A percentile compares a stretch with the other conserved stretches of the same genome.
These are phyloP conservation scores for Arbutus unedo DNA, from an alignment of 148 eudicot genomes.

Conservation along the genomic window DNA sequence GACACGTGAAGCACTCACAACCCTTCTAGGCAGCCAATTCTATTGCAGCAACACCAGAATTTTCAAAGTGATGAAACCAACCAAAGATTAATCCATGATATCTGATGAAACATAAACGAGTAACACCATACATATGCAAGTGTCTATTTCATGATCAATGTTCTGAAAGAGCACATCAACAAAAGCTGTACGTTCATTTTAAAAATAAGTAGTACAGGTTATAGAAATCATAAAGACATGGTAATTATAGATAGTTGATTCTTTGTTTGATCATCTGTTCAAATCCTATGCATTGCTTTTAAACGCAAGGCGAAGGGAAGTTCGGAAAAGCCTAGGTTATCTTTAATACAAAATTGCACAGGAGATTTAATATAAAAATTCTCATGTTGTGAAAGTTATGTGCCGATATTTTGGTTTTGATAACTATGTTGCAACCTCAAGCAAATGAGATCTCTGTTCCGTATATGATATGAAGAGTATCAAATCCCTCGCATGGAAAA, in stretches of 20 bases:
- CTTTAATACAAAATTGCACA: neutral
- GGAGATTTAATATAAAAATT: neutral
- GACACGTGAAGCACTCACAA: slow-evolving; percentile 47
- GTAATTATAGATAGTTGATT: neutral
- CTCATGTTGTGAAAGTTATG: neutral
- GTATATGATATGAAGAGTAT: too few relatives aligned
- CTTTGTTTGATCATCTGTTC: neutral
- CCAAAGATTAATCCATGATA: neutral
- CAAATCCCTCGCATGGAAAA: too few relatives aligned
- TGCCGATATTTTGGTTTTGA: neutral
- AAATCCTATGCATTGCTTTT: neutral
- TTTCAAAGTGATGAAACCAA: neutral
- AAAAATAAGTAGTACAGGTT: neutral
- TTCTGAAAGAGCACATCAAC: neutral
- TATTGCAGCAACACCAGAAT: neutral
- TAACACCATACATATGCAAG: neutral
- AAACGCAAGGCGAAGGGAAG: too few relatives aligned
- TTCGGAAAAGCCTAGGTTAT: too few relatives aligned
- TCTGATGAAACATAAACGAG: neutral
- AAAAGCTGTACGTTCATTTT: neutral
- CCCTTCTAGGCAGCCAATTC: slow-evolving; percentile 81
- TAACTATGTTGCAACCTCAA: too few relatives aligned
- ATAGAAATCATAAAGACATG: neutral
- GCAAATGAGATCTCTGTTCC: too few relatives aligned
- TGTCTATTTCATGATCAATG: neutral